Evolutionary conservation across 768 basidiomycete species (phyloP), one percentile per base, ranked within the genome.

Genomic region (Calocybe cyanea): DNA sequence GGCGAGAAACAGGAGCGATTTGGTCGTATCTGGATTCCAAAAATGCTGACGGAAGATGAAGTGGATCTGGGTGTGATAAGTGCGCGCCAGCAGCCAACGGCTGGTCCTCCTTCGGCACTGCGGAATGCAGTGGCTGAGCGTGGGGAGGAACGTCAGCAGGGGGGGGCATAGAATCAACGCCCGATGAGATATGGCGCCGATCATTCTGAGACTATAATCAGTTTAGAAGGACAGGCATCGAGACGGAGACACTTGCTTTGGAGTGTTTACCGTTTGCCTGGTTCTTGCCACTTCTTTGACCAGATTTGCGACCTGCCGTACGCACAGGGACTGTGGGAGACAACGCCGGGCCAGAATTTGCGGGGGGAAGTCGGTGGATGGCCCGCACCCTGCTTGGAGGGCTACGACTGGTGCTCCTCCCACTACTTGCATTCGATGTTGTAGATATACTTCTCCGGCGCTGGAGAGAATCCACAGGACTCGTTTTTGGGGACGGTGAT

Each of bases 331-430:
- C 37, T 23, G 45, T 43, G 3, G 53, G 68, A 53, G 57, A 72
- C 10, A 73, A 65, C 15, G 67, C 71, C 11, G 73, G 61, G 13
- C 69, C 43, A 17, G 52, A 49, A 40, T 61, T 53, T 34, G 53
- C 50, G 15, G 64, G 48, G 28, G 87, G 85, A 17, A 87, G 68
- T 31, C 84, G 77, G 58, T 87, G 85, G 32, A 84, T 71, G 9
- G 81, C 65, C 45, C 73, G 76, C 30, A 75, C 67, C 25, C 71
- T 72, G 19, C 73, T 68, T 24, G 62, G 64, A 14, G 78, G 82
- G 56, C 83, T 86, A 47, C 58, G 64, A 56, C 79, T 83, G 28
- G 68, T 60, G 56, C 82, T 85, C 49, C 80, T 71, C 46, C 75
- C 78, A 38, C 71, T 72, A 50, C 78, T 82, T 20, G 68, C 66